Conservation (phyloP, 495 filamentous ascomycete species). For the Diplogelasinospora grovesii region DNA sequence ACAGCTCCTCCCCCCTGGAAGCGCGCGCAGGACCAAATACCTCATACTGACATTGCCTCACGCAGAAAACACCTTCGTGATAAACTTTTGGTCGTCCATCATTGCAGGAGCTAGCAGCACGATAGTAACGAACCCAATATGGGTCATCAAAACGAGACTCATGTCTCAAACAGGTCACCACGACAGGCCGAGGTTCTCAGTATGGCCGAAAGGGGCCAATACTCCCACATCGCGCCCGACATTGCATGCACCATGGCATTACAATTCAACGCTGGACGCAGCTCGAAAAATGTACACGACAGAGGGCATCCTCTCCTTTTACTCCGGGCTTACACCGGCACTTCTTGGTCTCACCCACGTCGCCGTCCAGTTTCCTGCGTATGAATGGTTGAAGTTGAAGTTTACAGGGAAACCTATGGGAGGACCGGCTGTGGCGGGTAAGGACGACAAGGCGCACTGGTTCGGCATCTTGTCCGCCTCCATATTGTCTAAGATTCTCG, state of each 20-base stretch:
- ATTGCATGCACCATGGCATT: slow-evolving; percentile 74
- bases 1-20: not conserved
- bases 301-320: slow-evolving; percentile 86
- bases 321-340: slow-evolving; percentile 89
- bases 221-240: slow-evolving; percentile 43
- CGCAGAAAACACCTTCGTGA: slow-evolving; percentile 34
- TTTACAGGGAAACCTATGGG: slow-evolving; percentile 88
- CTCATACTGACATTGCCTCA: slow-evolving; percentile 4
- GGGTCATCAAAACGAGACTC: slow-evolving; percentile 97
- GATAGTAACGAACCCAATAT: slow-evolving; percentile 96
- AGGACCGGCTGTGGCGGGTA: slow-evolving; percentile 38
- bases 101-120: slow-evolving; percentile 88
- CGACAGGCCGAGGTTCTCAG: slow-evolving; percentile 30
- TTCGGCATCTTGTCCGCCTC: slow-evolving; percentile 78
- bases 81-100: slow-evolving; percentile 70
- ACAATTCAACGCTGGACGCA: slow-evolving; percentile 78
- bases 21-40: not conserved
- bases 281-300: slow-evolving; percentile 88
- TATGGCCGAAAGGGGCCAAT: slow-evolving; percentile 36
- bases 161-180: slow-evolving; percentile 70
- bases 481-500: slow-evolving; percentile 91
- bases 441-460: slow-evolving; percentile 36
- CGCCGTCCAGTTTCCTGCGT: slow-evolving; percentile 94
- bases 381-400: slow-evolving; percentile 85
- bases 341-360: slow-evolving; percentile 91